Conservation (phyloP, 169 alveolate species). For the Eimeria brunetti region DNA sequence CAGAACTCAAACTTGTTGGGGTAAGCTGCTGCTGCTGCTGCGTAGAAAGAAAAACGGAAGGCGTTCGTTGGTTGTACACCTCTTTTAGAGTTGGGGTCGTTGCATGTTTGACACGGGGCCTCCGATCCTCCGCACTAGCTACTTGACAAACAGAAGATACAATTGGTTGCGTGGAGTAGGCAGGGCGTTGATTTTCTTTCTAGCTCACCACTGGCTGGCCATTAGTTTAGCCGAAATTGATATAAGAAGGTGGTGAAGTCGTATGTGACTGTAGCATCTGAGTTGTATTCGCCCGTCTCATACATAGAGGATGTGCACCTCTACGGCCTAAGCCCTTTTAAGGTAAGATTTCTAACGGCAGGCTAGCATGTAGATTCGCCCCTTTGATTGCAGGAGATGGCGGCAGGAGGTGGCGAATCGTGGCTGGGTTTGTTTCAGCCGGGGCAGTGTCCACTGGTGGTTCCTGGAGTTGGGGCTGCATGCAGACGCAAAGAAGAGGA, state of each 20-base stretch:
- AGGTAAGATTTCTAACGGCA: background rate
- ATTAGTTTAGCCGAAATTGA: background rate
- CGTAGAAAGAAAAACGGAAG: background rate
- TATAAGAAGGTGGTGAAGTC: background rate
- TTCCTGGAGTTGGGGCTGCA: background rate
- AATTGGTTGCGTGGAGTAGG: background rate
- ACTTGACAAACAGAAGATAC: background rate
- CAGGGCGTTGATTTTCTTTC: too few species aligned
- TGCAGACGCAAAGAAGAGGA: slow-evolving; percentile 33
- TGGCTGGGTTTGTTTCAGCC: slow-evolving; percentile 60
- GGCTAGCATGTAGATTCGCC: background rate
- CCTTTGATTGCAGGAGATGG: slow-evolving; percentile 34
- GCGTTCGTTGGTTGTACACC: slow-evolving; percentile 1
- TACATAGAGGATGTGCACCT: background rate
- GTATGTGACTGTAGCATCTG: background rate
- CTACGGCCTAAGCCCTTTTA: background rate
- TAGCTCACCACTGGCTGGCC: background rate
- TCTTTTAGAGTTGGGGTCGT: background rate
- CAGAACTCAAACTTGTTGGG: slow-evolving; percentile 13
- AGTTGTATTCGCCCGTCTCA: background rate
- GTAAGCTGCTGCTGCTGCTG: slow-evolving; percentile 15
- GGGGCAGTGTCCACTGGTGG: slow-evolving; percentile 35
- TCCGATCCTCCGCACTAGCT: background rate
- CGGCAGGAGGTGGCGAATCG: slow-evolving; percentile 11
- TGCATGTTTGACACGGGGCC: background rate